Evolutionary conservation across 768 basidiomycete genomes (phyloP), one percentile per base, ranked within the genome.

Genomic region (Suillus occidentalis): DNA sequence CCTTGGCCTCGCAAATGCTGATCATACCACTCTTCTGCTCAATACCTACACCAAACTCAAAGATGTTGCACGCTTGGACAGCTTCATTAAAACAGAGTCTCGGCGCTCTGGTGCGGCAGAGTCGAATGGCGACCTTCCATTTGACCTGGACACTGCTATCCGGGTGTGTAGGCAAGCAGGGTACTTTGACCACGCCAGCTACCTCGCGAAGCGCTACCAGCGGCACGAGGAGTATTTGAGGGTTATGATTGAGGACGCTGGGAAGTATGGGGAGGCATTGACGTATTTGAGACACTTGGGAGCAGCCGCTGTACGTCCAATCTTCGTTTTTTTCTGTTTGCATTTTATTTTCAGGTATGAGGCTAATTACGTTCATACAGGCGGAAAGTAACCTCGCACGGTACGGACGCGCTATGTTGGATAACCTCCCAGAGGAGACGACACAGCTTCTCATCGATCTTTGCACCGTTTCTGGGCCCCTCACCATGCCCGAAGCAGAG

Each of bases 11-110:
- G 97, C 97, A 36, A 99, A 97, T 71, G 88, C 94, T 0, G 96
- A 99, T 71, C 97, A 98, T 72, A 99, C 97, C 0, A 99, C 97
- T 0, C 87, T 99, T 9, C 85, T 99, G 4, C 86, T 99, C 31
- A 99, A 99, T 74, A 95, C 96, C 7, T 99, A 97, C 77, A 97
- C 97, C 60, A 99, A 99, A 74, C 89, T 97, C 25, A 94, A 95
- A 66, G 97, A 99, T 70, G 88, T 95, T 18, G 76, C 87, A 2
- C 88, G 95, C 14, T 85, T 99, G 2, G 94, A 98, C 70, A 87
- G 83, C 65, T 99, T 99, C 76, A 92, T 99, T 79, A 94, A 92
- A 75, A 89, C 93, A 3, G 94, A 95, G 73, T 88, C 92, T 1
- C 79, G 82, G 50, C 80, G 85, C 18, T 72, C 76, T 1, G 71